These are phyloP conservation scores for Heterobasidion irregulare DNA, from an alignment of 1,284 basidiomycete species.

Conservation along the genomic window DNA sequence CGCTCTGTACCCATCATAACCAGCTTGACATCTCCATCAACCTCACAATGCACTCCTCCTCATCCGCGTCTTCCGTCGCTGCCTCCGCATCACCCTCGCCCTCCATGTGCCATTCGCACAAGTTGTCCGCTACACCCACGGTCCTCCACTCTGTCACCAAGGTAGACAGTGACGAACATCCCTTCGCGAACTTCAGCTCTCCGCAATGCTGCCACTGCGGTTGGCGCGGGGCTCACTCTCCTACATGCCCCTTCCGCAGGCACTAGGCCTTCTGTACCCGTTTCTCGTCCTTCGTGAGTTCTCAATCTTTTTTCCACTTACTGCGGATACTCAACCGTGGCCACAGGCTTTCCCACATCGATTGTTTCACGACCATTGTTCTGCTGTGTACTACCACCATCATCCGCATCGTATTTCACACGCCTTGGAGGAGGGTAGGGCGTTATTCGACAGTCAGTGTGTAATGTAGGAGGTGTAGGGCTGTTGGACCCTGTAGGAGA, in stretches of 20 bases:
- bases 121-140: constrained; percentile 2
- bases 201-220: constrained; percentile 75
- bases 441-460: background rate
- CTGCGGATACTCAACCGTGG: too few species aligned
- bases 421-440: background rate
- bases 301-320: too few species aligned
- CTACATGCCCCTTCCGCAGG: constrained; percentile 56
- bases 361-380: background rate
- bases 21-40: background rate
- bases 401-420: constrained; percentile 6
- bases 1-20: constrained; percentile 8
- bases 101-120: constrained; percentile 7
- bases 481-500: background rate
- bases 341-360: too few species aligned
- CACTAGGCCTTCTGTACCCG: constrained; percentile 11
- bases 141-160: constrained; percentile 9
- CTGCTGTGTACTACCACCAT: constrained; percentile 8
- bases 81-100: constrained; percentile 12
- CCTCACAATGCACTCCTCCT: constrained; percentile 15
- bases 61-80: constrained; percentile 6
- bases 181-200: constrained; percentile 29
- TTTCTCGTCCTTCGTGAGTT: background rate
- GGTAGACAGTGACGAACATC: constrained; percentile 9
- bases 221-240: constrained; percentile 57
- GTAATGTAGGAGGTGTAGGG: background rate